Percentiles rank a stretch among this genome's conserved stretches.
These are phyloP conservation scores for Mycena rebaudengoi DNA, from an alignment of 768 basidiomycete genomes.

Conservation along the genomic window DNA sequence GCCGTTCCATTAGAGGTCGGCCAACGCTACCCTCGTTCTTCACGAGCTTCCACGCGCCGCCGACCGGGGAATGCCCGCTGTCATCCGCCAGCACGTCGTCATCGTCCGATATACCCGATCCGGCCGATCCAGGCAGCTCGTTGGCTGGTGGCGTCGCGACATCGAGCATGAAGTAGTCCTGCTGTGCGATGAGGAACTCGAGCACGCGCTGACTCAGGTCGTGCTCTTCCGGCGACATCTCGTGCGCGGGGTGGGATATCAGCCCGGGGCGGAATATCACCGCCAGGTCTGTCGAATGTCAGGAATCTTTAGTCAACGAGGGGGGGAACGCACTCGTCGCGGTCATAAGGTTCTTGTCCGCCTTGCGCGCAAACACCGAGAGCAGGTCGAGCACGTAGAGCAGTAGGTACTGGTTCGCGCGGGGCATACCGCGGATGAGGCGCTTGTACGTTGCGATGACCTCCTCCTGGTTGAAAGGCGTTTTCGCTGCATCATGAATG, in stretches of 20 bases:
- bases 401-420: slow-evolving; percentile 93
- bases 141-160: slow-evolving; percentile 71
- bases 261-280: slow-evolving; percentile 97
- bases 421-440: slow-evolving; percentile 86
- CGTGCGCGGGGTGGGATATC: slow-evolving; percentile 88
- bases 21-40: slow-evolving; percentile 38
- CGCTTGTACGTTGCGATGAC: slow-evolving; percentile 83
- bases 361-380: slow-evolving; percentile 92
- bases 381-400: slow-evolving; percentile 96
- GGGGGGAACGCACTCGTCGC: slow-evolving; percentile 75
- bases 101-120: slow-evolving; percentile 48
- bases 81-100: slow-evolving; percentile 56
- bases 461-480: slow-evolving; percentile 73
- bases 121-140: slow-evolving; percentile 28
- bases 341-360: slow-evolving; percentile 95
- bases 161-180: slow-evolving; percentile 94
- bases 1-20: slow-evolving; percentile 41
- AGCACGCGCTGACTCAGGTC: slow-evolving; percentile 88
- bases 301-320: background rate
- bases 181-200: slow-evolving; percentile 95
- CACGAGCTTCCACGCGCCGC: slow-evolving; percentile 65
- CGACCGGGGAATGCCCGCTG: slow-evolving; percentile 53
- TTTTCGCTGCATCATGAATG: slow-evolving; percentile 57
- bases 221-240: slow-evolving; percentile 87
- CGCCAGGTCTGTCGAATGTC: slow-evolving; percentile 75